Base-by-base conservation (phyloP, 192 early-diverging fungal genomes). In the Coemansia sp. region DNA sequence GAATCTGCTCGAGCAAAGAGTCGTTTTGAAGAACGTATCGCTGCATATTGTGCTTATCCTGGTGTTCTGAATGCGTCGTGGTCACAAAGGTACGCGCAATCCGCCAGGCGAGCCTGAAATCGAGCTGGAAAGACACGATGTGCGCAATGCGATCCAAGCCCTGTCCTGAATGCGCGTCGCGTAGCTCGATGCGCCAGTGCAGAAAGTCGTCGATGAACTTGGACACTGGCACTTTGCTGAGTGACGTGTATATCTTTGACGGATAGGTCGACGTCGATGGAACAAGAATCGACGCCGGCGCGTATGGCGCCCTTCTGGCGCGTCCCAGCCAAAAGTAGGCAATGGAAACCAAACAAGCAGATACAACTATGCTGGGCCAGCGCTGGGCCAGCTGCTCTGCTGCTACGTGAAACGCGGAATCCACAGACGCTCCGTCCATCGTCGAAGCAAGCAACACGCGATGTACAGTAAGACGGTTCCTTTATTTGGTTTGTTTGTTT, bases 251-350 rank as follows among this genome's bases (percentile, higher is more conserved):
- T 1, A 42, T 28, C 51, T 49, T 53, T 16, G 75, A 73, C 28
- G 75, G 81, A 46, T 82, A 82, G 5, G 71, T 74, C 11, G 81
- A 82, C 0, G 81, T 78, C 4, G 81, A 74, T 9, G 81, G 81
- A 16, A 82, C 75, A 49, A 82, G 68, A 6, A 80, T 51, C 6
- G 65, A 19, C 13, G 72, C 68, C 10, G 77, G 77, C 28, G 72
- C 32, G 18, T 58, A 71, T 7, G 60, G 61, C 55, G 77, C 68
- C 36, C 46, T 35, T 32, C 28, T 45, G 49, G 34, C 65, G 68
- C 68, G 77, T 5, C 60, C 28, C 22, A 53, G 36, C 72, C 71
- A 74, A 59, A 46, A 30, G 25, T 62, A 71, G 19, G 77, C 60
- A 53, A 62, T 58, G 24, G 70, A 27, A 24, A 74, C 64, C 42